Conservation (phyloP, 1,139 yeast genomes). For the Geotrichum candidum region DNA sequence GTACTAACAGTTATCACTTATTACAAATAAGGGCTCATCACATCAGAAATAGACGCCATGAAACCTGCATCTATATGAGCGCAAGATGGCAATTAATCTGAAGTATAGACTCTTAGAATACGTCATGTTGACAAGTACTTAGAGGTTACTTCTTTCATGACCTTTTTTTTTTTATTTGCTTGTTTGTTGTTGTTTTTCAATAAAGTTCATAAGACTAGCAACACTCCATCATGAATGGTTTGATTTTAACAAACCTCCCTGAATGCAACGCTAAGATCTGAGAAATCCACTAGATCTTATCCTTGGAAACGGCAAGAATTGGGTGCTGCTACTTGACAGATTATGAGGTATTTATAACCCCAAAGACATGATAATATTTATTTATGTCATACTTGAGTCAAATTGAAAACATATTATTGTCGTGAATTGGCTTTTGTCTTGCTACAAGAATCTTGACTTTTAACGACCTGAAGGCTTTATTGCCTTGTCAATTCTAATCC, state of each 20-base stretch:
- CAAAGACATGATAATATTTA: no score
- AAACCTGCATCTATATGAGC: no score
- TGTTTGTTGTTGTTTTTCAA: no score
- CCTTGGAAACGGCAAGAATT: background rate
- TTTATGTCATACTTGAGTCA: background rate
- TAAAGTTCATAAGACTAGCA: background rate
- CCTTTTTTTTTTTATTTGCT: background rate
- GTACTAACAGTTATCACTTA: background rate
- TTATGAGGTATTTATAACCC: background rate
- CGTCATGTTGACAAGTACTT: background rate
- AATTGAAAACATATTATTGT: background rate
- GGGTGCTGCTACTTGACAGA: background rate
- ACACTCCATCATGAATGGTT: background rate
- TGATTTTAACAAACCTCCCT: background rate
- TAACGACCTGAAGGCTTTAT: background rate
- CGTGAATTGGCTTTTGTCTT: background rate
- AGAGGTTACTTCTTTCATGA: background rate
- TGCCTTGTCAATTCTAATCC: background rate
- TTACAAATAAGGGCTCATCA: background rate
- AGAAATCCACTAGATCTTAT: background rate
- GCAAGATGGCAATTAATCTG: background rate
- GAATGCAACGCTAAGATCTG: background rate
- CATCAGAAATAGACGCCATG: background rate
- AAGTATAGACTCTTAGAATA: background rate
- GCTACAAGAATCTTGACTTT: no score